Percentiles rank a stretch among this genome's conserved stretches.
These are phyloP conservation scores for Aspergillus egyptiacus DNA, from an alignment of 495 filamentous ascomycete genomes.

Conservation along the genomic window DNA sequence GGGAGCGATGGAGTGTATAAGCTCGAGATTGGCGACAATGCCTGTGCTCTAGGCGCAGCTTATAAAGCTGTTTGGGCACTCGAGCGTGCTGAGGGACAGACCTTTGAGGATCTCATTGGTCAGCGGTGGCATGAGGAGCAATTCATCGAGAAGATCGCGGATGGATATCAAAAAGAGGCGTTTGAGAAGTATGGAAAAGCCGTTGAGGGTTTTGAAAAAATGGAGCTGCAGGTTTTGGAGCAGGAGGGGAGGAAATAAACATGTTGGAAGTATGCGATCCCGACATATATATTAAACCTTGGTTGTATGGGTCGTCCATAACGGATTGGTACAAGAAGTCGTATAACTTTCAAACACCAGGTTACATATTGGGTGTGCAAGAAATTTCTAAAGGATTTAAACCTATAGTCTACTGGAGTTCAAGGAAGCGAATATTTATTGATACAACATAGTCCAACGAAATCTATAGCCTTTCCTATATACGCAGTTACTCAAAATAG, in stretches of 20 bases:
- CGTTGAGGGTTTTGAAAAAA: slow-evolving; percentile 69
- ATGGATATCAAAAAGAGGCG: slow-evolving; percentile 68
- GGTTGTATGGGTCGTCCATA: neutral
- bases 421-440: too few species aligned
- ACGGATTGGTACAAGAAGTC: too few species aligned
- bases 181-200: slow-evolving; percentile 73
- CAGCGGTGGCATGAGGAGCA: slow-evolving; percentile 78
- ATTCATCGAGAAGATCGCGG: slow-evolving; percentile 72
- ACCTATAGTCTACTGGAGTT: too few species aligned
- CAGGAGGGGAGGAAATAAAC: slow-evolving; percentile 19
- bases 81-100: slow-evolving; percentile 61
- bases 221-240: slow-evolving; percentile 64
- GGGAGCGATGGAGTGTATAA: slow-evolving; percentile 83
- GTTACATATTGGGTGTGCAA: too few species aligned
- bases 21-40: slow-evolving; percentile 92
- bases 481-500: too few species aligned
- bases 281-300: too few species aligned
- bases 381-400: too few species aligned
- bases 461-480: too few species aligned
- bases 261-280: too few species aligned
- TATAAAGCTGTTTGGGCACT: slow-evolving; percentile 94
- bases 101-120: slow-evolving; percentile 82
- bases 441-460: too few species aligned
- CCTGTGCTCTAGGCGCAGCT: slow-evolving; percentile 90
- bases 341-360: too few species aligned